Conservation (phyloP, 1,139 yeast genomes). For the Suhomyces panamericanus region DNA sequence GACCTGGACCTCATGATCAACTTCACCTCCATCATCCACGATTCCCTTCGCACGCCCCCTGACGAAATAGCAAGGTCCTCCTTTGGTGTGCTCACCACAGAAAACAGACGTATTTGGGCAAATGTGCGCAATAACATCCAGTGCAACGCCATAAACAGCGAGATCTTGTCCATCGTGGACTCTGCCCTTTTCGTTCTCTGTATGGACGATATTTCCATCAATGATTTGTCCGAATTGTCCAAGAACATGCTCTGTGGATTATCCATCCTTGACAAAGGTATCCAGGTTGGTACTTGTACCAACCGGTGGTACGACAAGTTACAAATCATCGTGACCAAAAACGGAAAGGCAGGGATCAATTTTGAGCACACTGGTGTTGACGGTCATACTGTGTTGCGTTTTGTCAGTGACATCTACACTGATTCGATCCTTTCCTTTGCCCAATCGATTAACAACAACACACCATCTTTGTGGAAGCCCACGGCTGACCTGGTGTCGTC, state of each 20-base stretch:
- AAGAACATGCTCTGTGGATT: conserved; percentile 87
- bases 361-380: conserved; percentile 96
- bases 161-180: conserved; percentile 73
- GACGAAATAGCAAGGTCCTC: conserved; percentile 77
- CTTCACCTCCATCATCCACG: conserved; percentile 72
- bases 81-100: conserved; percentile 87
- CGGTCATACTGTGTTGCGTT: conserved; percentile 88
- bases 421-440: conserved; percentile 89
- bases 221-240: conserved; percentile 66
- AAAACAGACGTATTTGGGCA: conserved; percentile 85
- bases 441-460: conserved; percentile 72
- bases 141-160: conserved; percentile 54
- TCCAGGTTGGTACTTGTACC: conserved; percentile 91
- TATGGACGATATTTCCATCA: conserved; percentile 72
- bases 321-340: conserved; percentile 84
- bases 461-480: conserved; percentile 73
- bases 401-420: conserved; percentile 87
- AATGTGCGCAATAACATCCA: conserved; percentile 55
- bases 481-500: conserved; percentile 3
- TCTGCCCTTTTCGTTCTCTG: conserved; percentile 80
- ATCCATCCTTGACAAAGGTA: conserved; percentile 75
- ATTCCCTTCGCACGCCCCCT: conserved; percentile 60
- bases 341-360: conserved; percentile 91
- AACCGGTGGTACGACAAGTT: conserved; percentile 94
- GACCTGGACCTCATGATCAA: conserved; percentile 77